Base-by-base conservation (phyloP, 2,329 filamentous ascomycete genomes). In the Aureobasidium leucospermi region DNA sequence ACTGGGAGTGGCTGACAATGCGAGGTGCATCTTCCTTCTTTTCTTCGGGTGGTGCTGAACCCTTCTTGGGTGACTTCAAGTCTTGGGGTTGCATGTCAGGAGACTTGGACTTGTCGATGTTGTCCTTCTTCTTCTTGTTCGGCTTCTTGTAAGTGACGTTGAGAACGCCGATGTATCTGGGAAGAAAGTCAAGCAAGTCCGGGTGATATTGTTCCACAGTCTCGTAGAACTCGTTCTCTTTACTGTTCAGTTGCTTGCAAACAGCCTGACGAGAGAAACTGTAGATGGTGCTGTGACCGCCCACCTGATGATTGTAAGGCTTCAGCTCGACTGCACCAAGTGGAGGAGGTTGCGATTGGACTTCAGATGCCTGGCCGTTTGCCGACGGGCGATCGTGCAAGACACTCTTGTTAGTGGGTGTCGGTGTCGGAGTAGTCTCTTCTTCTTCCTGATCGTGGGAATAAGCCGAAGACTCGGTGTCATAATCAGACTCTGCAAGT, bases 211-310 rank as follows among this genome's bases (percentile, higher is more conserved):
- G 85, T 77, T 99, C 94, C 67, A 97, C 90, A 58, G 87, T 94
- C 75, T 99, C 94, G 73, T 99, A 99, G 71, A 99, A 99, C 75
- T 96, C 90, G 74, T 99, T 99, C 71, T 99, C 94, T 68, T 93
- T 84, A 72, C 96, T 99, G 73, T 96, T 99, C 69, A 99, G 82
- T 75, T 96, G 91, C 75, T 99, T 99, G 80, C 94, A 99, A 10
- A 99, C 92, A 59, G 94, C 94, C 67, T 92, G 85, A 65, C 90
- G 86, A 16, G 94, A 97, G 71, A 99, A 97, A 43, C 93, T 87
- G 82, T 96, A 99, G 38, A 99, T 83, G 0, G 93, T 96, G 6
- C 91, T 96, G 72, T 99, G 94, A 0, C 94, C 94, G 61, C 94
- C 94, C 59, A 99, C 94, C 74, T 99, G 94, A 74, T 99, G 94